Percentiles rank a stretch among this genome's conserved stretches.
phyloP scores from a whole-genome alignment of 352 stramenopile species.

The Phytophthora multivora region DNA sequence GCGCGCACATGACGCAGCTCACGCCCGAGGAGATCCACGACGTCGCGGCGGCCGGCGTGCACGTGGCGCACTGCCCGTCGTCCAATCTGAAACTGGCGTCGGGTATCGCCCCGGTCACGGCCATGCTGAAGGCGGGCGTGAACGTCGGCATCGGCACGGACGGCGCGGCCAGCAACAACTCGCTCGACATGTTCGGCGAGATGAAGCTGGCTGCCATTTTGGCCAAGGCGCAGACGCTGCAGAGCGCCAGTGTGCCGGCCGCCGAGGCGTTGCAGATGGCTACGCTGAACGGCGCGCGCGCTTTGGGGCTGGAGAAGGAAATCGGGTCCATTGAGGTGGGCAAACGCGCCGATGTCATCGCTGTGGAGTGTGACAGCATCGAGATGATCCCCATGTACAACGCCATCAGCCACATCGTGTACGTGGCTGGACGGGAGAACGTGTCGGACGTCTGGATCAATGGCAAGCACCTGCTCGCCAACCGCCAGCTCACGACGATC shows the following conservation, averaged over 20 bases:
- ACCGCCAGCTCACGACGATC: conserved; percentile 79
- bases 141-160: conserved; percentile 91
- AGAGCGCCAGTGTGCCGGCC: conserved; percentile 67
- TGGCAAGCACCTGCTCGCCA: conserved; percentile 75
- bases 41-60: conserved; percentile 48
- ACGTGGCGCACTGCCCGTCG: conserved; percentile 90
- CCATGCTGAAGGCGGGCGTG: conserved; percentile 77
- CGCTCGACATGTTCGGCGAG: conserved; percentile 90
- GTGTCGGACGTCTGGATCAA: conserved; percentile 92
- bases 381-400: conserved; percentile 91
- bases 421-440: conserved; percentile 81
- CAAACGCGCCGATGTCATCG: conserved; percentile 87
- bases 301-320: conserved; percentile 75
- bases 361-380: conserved; percentile 77
- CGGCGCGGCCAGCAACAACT: conserved; percentile 88
- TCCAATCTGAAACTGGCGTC: conserved; percentile 92
- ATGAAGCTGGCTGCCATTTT: conserved; percentile 90
- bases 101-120: conserved; percentile 77
- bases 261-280: conserved; percentile 81
- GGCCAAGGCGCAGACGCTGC: conserved; percentile 74
- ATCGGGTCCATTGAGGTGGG: conserved; percentile 87
- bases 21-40: conserved; percentile 82
- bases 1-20: conserved; percentile 87
- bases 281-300: conserved; percentile 90
- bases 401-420: conserved; percentile 87